These are phyloP conservation scores for Erodium maritimum DNA, from an alignment of 345 rosid genomes.

Conservation along the genomic window DNA sequence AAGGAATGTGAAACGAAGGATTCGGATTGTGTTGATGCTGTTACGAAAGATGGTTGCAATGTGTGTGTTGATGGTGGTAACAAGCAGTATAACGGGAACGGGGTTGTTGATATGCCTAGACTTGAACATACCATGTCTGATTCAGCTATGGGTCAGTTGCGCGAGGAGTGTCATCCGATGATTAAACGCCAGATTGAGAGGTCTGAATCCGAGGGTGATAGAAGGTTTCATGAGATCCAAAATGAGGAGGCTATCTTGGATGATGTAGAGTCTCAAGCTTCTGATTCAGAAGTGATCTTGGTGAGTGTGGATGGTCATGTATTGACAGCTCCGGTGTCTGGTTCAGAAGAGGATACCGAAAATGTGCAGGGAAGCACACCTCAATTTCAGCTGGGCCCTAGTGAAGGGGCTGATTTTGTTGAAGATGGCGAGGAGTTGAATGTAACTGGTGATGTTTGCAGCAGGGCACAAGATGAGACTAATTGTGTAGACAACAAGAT, in stretches of 20 bases:
- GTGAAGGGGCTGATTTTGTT: constrained; percentile 52
- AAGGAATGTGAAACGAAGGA: constrained; percentile 18
- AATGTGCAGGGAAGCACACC: constrained; percentile 48
- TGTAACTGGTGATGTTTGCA: constrained; percentile 7
- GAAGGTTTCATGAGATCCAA: constrained; percentile 61
- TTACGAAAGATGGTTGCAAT: constrained; percentile 10
- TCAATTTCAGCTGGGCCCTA: constrained; percentile 70
- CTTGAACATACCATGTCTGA: constrained; percentile 69
- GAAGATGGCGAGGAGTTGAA: constrained; percentile 25
- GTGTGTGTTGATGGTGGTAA: constrained; percentile 6
- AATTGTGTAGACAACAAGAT: neutral
- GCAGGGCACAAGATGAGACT: neutral
- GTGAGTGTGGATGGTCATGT: constrained; percentile 80
- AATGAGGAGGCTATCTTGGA: constrained; percentile 47
- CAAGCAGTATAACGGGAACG: constrained; percentile 14
- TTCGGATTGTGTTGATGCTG: constrained; percentile 9
- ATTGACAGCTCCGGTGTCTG: constrained; percentile 63
- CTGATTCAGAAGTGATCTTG: constrained; percentile 65
- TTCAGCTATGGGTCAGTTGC: constrained; percentile 29
- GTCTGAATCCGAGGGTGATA: constrained; percentile 57
- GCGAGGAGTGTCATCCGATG: constrained; percentile 31
- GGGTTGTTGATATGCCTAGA: constrained; percentile 13
- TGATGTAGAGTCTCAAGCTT: constrained; percentile 34
- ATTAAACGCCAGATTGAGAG: constrained; percentile 32
- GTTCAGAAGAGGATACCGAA: constrained; percentile 49